These are phyloP conservation scores for Ilex aquifolium DNA, from an alignment of 257 asterid genomes.

Conservation along the genomic window DNA sequence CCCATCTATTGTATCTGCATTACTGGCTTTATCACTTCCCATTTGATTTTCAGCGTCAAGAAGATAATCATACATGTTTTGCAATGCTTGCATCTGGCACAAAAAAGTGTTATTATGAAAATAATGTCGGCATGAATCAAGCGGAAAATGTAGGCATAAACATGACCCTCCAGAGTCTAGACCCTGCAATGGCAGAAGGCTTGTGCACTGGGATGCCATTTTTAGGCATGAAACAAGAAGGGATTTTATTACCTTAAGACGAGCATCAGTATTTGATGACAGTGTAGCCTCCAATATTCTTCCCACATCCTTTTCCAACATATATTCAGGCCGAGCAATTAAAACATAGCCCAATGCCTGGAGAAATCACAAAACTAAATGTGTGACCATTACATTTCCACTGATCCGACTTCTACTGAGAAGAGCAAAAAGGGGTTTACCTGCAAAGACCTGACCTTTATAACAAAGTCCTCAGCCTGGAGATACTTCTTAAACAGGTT, in stretches of 20 bases:
- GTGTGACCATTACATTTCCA: conserved; percentile 7
- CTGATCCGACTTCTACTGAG: conserved; percentile 3
- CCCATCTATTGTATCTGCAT: conserved; percentile 35
- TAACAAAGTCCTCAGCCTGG: conserved; percentile 74
- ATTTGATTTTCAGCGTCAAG: conserved; percentile 89
- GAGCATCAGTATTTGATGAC: conserved; percentile 50
- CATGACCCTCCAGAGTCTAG: too few species aligned
- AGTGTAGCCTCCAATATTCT: conserved; percentile 70
- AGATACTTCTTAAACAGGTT: conserved; percentile 78
- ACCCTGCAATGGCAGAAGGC: too few species aligned
- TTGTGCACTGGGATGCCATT: too few species aligned
- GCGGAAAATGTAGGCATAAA: too few species aligned
- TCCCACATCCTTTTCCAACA: conserved; percentile 83
- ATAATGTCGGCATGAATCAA: neutral
- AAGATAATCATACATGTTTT: conserved; percentile 90
- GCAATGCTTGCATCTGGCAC: conserved; percentile 88
- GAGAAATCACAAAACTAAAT: conserved; percentile 22
- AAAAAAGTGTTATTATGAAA: conserved; percentile 22
- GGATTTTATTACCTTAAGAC: conserved; percentile 61
- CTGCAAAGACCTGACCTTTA: conserved; percentile 91
- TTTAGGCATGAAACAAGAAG: conserved; percentile 16
- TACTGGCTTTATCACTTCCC: conserved; percentile 58
- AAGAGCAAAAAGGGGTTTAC: conserved; percentile 28
- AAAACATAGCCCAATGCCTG: conserved; percentile 93
- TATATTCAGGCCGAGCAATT: conserved; percentile 84